Evolutionary conservation across 148 eudicot genomes (phyloP).

Genomic region (Agrostemma githago): DNA sequence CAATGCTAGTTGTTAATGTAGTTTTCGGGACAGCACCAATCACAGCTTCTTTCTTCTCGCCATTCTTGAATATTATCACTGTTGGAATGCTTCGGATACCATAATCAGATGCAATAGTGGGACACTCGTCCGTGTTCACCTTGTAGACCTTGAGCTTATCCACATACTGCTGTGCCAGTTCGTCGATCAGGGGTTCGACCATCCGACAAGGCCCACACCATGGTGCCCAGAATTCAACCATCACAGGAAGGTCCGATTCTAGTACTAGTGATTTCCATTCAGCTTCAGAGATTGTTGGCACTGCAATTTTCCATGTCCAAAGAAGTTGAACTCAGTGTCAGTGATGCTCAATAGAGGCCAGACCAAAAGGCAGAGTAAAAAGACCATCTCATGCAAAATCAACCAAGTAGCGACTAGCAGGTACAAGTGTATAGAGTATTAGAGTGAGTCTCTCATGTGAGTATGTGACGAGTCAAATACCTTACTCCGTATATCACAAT

Average conservation of each 20-base stretch:
- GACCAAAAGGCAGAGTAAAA: neutral
- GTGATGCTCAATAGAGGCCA: neutral
- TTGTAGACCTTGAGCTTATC: constrained; percentile 85
- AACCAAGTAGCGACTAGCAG: neutral
- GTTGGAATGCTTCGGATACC: constrained; percentile 96
- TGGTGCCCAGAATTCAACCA: constrained; percentile 97
- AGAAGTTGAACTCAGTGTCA: constrained; percentile 7
- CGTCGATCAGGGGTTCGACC: constrained; percentile 72
- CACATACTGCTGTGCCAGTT: constrained; percentile 61
- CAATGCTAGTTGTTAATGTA: constrained; percentile 63
- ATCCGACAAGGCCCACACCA: constrained; percentile 99
- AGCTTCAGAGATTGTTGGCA: constrained; percentile 48
- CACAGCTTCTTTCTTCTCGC: constrained; percentile 86
- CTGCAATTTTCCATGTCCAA: constrained; percentile 43
- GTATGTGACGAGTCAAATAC: too few relatives aligned
- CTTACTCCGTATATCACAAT: too few relatives aligned
- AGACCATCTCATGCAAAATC: neutral
- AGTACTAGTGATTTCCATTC: constrained; percentile 64
- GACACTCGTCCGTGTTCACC: constrained; percentile 81
- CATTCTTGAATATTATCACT: constrained; percentile 74
- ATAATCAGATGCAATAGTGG: constrained; percentile 58
- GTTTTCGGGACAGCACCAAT: constrained; percentile 94
- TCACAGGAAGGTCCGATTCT: constrained; percentile 48
- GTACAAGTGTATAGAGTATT: neutral
- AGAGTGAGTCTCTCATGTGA: too few relatives aligned